Base-by-base conservation (phyloP, 805 yeast species). In the Candida sakaeoensis region DNA sequence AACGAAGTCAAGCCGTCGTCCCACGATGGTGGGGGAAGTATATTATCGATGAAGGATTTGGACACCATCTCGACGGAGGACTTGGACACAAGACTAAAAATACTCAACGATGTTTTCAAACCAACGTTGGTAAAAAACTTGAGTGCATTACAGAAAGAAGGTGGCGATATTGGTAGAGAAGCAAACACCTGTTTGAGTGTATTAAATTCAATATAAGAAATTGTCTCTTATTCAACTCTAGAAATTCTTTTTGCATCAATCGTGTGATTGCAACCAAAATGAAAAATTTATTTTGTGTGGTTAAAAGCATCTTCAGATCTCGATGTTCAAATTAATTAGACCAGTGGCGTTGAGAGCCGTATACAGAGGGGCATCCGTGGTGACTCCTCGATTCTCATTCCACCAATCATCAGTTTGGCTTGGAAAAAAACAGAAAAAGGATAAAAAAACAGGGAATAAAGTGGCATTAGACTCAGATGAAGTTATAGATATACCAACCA, bases 131-230 rank as follows among this genome's bases (percentile, higher is more conserved):
- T 51, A 15, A 69, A 63, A 34, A 82, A 85, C 26, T 63, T 82
- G 16, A 64, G 60, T 1, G 65, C 65, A 28, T 51, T 77, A 23
- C 58, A 78, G 8, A 78, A 77, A 50, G 93, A 85, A 47, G 95
- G 88, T 9, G 90, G 90, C 1, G 86, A 80, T 35, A 63, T 74
- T 14, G 89, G 89, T 2, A 72, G 79, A 45, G 72, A 65, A 42
- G 68, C 70, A 16, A 56, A 57, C 34, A 48, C 51, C 10, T 55
- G 66, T 47, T 25, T 58, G 28, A 33, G 28, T 12, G 14, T 48
- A 8, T 37, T 51, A 17, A 38, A 42, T 18, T 31, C 35, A 12
- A 4, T 32, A 26, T 6, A 34, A 21, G 14, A 27, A 36, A 5
- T 24, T 10, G 8, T 8, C 34, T 23, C 26, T 12, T 23, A 23